Evolutionary conservation across 106 monocot species (phyloP).

Genomic region (Vanilla planifolia): DNA sequence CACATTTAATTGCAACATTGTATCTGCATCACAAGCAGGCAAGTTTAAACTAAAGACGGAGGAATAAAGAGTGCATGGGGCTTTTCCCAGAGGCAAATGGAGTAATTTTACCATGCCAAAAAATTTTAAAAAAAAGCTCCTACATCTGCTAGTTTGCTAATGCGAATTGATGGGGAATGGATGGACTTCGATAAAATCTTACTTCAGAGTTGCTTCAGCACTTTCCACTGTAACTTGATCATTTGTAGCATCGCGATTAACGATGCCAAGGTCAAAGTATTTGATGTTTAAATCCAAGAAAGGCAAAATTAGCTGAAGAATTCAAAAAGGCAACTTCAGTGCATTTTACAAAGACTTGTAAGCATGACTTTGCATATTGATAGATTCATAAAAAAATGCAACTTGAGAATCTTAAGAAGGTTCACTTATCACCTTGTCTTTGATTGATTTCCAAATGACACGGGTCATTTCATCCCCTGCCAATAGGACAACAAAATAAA

Average conservation of each 20-base stretch:
- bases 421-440: constrained; percentile 41
- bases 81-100: too few species aligned
- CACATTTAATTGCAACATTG: constrained; percentile 92
- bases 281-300: constrained; percentile 73
- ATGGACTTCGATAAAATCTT: constrained; percentile 9
- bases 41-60: too few species aligned
- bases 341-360: neutral
- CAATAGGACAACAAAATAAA: constrained; percentile 2
- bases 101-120: too few species aligned
- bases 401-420: neutral
- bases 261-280: constrained; percentile 69
- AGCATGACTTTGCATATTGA: neutral
- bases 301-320: constrained; percentile 66
- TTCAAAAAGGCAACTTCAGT: constrained; percentile 1
- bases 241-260: constrained; percentile 67
- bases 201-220: constrained; percentile 71
- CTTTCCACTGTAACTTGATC: constrained; percentile 76
- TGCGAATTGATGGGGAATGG: too few species aligned
- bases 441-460: constrained; percentile 68
- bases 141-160: too few species aligned
- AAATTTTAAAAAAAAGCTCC: too few species aligned
- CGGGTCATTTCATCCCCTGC: constrained; percentile 85
- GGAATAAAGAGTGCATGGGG: too few species aligned
- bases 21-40: constrained; percentile 42
- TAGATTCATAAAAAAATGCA: neutral